These are phyloP conservation scores for Claviceps citrina DNA, from an alignment of 2,329 filamentous ascomycete genomes.

Conservation along the genomic window DNA sequence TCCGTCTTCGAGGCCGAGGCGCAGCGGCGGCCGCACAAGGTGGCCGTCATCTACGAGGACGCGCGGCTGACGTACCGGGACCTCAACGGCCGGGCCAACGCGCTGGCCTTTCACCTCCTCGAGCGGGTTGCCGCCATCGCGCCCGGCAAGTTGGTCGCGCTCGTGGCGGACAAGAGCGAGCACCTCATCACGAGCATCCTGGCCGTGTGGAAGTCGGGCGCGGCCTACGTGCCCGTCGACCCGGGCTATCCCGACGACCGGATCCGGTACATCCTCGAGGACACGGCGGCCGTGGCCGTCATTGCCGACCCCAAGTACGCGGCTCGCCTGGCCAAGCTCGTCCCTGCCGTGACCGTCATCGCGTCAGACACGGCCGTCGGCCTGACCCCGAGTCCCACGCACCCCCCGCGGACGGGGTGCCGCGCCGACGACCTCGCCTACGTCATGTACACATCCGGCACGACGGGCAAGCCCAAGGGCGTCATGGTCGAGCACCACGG, in stretches of 20 bases:
- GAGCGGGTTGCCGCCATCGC: background rate
- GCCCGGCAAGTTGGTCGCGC: background rate
- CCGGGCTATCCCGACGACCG: slow-evolving; percentile 6
- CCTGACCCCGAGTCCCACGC: background rate
- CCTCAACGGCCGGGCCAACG: background rate
- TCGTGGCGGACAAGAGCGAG: slow-evolving; percentile 2
- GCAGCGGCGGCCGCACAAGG: background rate
- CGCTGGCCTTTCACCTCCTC: background rate
- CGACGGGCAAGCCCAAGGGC: slow-evolving; percentile 33
- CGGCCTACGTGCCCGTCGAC: slow-evolving; percentile 4
- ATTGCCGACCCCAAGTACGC: background rate
- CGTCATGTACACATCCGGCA: slow-evolving; percentile 31
- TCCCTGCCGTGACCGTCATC: too few species aligned
- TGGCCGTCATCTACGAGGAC: slow-evolving; percentile 1
- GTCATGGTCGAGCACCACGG: slow-evolving; percentile 14
- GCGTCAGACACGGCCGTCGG: background rate
- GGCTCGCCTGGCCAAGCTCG: background rate
- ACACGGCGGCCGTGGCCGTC: background rate
- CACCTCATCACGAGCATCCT: background rate
- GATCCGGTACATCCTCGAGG: slow-evolving; percentile 1
- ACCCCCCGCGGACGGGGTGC: background rate
- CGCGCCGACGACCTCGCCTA: slow-evolving; percentile 11
- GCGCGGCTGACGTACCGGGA: background rate
- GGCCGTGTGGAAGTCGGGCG: slow-evolving; percentile 3
- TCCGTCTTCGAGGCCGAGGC: slow-evolving; percentile 1